Conservation (phyloP, 192 early-diverging fungal genomes). For the Neocallimastix lanati region DNA sequence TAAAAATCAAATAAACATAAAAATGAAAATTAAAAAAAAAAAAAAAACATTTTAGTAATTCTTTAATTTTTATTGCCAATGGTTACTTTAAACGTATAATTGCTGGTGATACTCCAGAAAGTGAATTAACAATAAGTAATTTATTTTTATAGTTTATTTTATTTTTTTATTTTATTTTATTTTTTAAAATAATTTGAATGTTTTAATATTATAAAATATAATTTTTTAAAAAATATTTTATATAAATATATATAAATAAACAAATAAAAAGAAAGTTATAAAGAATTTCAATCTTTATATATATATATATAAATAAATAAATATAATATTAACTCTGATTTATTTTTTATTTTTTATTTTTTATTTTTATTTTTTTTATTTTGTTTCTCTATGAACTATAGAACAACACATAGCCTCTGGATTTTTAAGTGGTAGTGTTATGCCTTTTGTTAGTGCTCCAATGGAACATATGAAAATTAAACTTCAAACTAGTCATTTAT, state of each 20-base stretch:
- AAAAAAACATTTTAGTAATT: constrained; percentile 23
- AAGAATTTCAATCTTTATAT: background rate
- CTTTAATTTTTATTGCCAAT: constrained; percentile 47
- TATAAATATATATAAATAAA: background rate
- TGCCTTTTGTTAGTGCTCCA: constrained; percentile 50
- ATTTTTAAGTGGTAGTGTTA: constrained; percentile 39
- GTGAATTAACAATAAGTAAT: constrained; percentile 25
- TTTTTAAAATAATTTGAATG: background rate
- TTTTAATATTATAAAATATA: too few relatives aligned
- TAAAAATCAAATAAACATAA: too few relatives aligned
- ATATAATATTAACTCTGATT: background rate
- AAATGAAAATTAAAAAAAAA: too few relatives aligned
- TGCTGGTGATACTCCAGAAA: constrained; percentile 14
- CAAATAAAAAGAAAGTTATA: background rate
- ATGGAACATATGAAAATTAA: constrained; percentile 52
- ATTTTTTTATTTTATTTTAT: background rate
- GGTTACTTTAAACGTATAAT: constrained; percentile 35
- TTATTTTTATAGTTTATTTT: background rate
- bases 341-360: too few relatives aligned
- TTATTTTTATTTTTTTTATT: background rate
- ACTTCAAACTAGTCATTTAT: constrained; percentile 23
- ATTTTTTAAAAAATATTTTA: background rate
- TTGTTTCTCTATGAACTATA: too few relatives aligned
- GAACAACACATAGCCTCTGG: constrained; percentile 33
- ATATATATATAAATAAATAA: background rate